Conservation (phyloP, 2,329 filamentous ascomycete genomes). For the Claviceps sp. region DNA sequence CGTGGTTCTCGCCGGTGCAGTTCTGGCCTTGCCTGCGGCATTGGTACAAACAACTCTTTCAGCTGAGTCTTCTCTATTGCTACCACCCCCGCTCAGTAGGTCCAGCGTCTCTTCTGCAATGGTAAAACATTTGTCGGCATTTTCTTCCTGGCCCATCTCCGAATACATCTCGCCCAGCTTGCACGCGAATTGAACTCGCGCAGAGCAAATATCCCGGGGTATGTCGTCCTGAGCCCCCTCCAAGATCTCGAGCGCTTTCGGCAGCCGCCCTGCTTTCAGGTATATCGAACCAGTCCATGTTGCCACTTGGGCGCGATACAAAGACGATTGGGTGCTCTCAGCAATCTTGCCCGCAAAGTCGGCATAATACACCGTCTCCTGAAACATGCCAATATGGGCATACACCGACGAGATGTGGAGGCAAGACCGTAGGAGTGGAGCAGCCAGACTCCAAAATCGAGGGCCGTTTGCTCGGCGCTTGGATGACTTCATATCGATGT, state of each 20-base stretch:
- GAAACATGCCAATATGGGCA: conserved; percentile 71
- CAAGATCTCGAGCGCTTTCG: conserved; percentile 43
- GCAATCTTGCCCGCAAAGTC: conserved; percentile 74
- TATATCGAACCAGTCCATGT: conserved; percentile 43
- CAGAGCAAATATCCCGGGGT: conserved; percentile 24
- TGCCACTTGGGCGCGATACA: conserved; percentile 41
- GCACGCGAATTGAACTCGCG: conserved; percentile 32
- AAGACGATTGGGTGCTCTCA: conserved; percentile 48
- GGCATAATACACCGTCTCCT: conserved; percentile 78
- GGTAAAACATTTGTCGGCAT: conserved; percentile 29
- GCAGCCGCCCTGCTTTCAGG: conserved; percentile 42
- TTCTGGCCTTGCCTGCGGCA: conserved; percentile 6
- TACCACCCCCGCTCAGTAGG: conserved; percentile 17
- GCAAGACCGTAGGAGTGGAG: conserved; percentile 57
- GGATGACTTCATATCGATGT: conserved; percentile 12
- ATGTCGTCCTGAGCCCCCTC: conserved; percentile 40
- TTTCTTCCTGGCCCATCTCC: conserved; percentile 31
- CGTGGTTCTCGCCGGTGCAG: conserved; percentile 6
- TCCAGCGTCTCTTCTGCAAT: conserved; percentile 35
- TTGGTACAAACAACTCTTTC: conserved; percentile 4
- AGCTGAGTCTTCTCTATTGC: conserved; percentile 1
- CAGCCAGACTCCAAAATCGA: conserved; percentile 67
- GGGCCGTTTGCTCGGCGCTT: conserved; percentile 27
- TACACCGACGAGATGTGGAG: conserved; percentile 66
- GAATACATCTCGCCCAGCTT: conserved; percentile 43